phyloP scores from a whole-genome alignment of 768 basidiomycete genomes.

The Serendipita indica region DNA sequence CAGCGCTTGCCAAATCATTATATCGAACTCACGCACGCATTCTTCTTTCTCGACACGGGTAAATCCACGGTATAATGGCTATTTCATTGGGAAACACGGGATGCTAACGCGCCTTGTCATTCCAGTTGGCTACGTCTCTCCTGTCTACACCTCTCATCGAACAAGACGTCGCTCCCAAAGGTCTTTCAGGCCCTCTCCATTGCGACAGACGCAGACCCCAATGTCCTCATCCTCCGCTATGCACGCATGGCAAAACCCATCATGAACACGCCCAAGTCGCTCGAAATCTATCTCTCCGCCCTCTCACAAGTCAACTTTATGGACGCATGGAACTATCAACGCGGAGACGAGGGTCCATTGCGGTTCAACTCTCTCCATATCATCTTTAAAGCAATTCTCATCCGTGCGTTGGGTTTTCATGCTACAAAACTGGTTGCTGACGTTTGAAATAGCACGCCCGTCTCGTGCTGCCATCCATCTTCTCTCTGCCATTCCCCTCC shows the following conservation, averaged over 20 bases:
- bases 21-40: not conserved
- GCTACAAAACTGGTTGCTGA: not conserved
- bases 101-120: not conserved
- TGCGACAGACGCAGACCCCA: not conserved
- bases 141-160: not conserved
- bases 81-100: not conserved
- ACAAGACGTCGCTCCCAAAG: not conserved
- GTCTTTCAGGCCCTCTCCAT: slow-evolving; percentile 8
- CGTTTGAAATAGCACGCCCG: not conserved
- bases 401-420: not conserved
- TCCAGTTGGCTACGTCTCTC: not conserved
- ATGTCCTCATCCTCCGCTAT: not conserved
- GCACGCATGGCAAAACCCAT: slow-evolving; percentile 5
- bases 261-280: not conserved
- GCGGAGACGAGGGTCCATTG: not conserved
- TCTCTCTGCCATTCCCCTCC: not conserved
- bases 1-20: not conserved
- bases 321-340: not conserved
- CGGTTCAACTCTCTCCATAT: not conserved
- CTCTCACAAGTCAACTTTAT: slow-evolving; percentile 4
- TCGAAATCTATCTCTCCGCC: not conserved
- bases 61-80: not conserved
- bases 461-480: not conserved
- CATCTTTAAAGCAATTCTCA: slow-evolving; percentile 1
- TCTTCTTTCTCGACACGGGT: not conserved